phyloP scores from a whole-genome alignment of 2,329 filamentous ascomycete genomes.

The Scedosporium boydii region DNA sequence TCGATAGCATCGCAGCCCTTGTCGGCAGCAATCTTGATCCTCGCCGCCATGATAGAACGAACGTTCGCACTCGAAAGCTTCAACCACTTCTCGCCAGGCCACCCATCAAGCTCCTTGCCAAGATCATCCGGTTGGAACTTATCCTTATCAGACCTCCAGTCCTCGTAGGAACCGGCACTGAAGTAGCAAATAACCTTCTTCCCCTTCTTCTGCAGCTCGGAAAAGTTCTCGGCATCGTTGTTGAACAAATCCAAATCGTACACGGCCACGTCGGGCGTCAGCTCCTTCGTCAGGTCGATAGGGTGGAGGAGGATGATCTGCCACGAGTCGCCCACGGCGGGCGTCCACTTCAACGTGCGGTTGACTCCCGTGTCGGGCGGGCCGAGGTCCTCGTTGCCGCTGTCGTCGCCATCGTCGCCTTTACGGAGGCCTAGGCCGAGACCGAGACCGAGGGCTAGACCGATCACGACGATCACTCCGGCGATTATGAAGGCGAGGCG shows the following conservation, averaged over 20 bases:
- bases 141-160: constrained; percentile 47
- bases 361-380: constrained; percentile 12
- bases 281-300: constrained; percentile 30
- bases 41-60: constrained; percentile 51
- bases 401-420: constrained; percentile 11
- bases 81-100: constrained; percentile 60
- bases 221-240: constrained; percentile 30
- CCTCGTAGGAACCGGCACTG: constrained; percentile 60
- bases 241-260: constrained; percentile 46
- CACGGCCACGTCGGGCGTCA: constrained; percentile 38
- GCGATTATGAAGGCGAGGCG: constrained; percentile 16
- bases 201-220: constrained; percentile 45
- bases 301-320: constrained; percentile 48
- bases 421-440: constrained; percentile 37
- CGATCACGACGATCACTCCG: constrained; percentile 23
- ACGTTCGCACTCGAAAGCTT: constrained; percentile 48
- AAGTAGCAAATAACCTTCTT: constrained; percentile 68
- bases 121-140: constrained; percentile 46
- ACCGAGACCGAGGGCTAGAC: constrained; percentile 34
- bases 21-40: constrained; percentile 46
- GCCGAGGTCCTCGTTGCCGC: constrained; percentile 11
- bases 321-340: constrained; percentile 43
- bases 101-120: constrained; percentile 50
- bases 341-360: constrained; percentile 19
- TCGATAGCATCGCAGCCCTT: constrained; percentile 63